Percentiles rank a stretch among this genome's conserved stretches.
Evolutionary conservation across 768 basidiomycete genomes (phyloP).

Genomic region (Tulasnella sp.): DNA sequence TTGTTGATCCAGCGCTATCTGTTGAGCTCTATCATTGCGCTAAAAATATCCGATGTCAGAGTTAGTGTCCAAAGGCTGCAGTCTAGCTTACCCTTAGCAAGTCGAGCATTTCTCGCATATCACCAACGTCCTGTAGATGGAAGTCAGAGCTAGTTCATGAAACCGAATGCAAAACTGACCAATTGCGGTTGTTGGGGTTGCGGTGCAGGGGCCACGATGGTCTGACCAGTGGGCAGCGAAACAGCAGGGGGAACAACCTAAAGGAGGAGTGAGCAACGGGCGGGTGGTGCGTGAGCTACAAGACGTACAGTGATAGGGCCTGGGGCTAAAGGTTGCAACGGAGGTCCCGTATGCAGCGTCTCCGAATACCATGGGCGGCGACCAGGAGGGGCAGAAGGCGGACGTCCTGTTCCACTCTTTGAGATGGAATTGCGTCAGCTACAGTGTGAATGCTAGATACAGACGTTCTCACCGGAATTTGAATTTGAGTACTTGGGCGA

Average conservation of each 20-base stretch:
- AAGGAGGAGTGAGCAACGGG: background rate
- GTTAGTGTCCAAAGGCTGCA: slow-evolving; percentile 17
- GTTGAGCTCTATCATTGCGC: slow-evolving; percentile 57
- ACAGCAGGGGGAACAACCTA: slow-evolving; percentile 22
- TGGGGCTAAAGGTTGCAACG: background rate
- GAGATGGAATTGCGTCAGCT: background rate
- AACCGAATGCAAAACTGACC: background rate
- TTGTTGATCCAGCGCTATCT: slow-evolving; percentile 29
- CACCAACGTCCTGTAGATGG: background rate
- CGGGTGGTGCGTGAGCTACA: background rate
- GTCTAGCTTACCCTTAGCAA: slow-evolving; percentile 39
- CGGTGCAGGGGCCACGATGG: slow-evolving; percentile 4
- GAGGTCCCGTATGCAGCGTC: background rate
- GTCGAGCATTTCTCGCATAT: slow-evolving; percentile 52
- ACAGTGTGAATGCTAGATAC: background rate
- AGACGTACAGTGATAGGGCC: background rate
- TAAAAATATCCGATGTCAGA: slow-evolving; percentile 68
- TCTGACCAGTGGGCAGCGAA: background rate
- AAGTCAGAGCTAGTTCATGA: background rate
- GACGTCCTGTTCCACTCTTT: slow-evolving; percentile 19
- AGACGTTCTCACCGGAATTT: background rate
- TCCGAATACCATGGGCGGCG: background rate
- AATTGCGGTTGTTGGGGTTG: background rate
- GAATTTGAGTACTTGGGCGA: background rate
- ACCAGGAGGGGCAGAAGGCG: slow-evolving; percentile 27